Evolutionary conservation across 1,139 yeast genomes (phyloP).

Genomic region (Saccharomyces hybrid): DNA sequence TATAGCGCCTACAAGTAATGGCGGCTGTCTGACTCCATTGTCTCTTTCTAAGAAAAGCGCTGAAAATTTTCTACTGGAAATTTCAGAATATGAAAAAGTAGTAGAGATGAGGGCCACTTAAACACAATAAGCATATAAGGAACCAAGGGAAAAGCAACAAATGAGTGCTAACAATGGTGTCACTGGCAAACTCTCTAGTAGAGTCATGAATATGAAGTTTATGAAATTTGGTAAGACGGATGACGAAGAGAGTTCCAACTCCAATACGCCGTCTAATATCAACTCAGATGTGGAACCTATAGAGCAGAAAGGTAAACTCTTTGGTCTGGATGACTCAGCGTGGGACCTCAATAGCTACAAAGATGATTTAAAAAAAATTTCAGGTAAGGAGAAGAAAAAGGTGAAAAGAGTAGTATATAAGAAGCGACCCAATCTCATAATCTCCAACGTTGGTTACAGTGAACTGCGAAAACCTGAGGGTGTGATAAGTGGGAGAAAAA

Average conservation of each 20-base stretch:
- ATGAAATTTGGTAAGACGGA: conserved; percentile 41
- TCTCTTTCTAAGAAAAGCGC: background rate
- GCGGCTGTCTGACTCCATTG: background rate
- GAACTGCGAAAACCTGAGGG: conserved; percentile 4
- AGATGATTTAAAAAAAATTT: background rate
- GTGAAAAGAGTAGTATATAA: conserved; percentile 3
- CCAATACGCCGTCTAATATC: conserved; percentile 10
- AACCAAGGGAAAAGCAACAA: background rate
- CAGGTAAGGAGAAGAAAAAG: conserved; percentile 1
- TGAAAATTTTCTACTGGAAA: conserved; percentile 2
- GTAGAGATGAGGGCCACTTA: background rate
- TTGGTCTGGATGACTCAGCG: conserved; percentile 40
- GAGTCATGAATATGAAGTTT: conserved; percentile 41
- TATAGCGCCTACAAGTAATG: background rate
- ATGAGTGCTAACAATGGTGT: conserved; percentile 9
- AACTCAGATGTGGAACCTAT: conserved; percentile 6
- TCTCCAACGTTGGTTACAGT: conserved; percentile 4
- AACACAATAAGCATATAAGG: background rate
- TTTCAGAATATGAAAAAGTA: background rate
- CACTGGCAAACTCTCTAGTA: conserved; percentile 26
- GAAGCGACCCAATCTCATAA: background rate
- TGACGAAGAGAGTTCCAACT: conserved; percentile 34
- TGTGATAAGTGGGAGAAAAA: conserved; percentile 3
- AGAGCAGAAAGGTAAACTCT: conserved; percentile 40
- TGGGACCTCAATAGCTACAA: conserved; percentile 9